A percentile compares a stretch with the other conserved stretches of the same genome.
phyloP scores from a whole-genome alignment of 306 rosid species.

The Sesbania bispinosa region DNA sequence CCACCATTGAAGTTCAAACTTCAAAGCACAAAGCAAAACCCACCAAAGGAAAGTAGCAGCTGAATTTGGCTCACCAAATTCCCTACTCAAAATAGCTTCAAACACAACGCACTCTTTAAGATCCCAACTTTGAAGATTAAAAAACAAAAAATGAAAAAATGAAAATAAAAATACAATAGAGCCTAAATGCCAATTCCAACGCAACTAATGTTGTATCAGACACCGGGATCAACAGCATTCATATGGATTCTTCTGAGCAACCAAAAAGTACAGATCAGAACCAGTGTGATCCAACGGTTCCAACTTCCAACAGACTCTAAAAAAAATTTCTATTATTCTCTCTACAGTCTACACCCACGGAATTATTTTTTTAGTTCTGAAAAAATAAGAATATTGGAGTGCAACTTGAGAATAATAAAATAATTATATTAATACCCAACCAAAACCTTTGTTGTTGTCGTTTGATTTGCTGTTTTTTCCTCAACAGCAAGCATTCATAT shows the following conservation, averaged over 20 bases:
- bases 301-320: constrained; percentile 21
- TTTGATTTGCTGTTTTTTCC: constrained; percentile 53
- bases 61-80: constrained; percentile 36
- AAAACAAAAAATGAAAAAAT: background rate
- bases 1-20: constrained; percentile 32
- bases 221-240: constrained; percentile 62
- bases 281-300: constrained; percentile 44
- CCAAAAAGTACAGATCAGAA: constrained; percentile 47
- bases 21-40: background rate
- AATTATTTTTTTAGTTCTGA: background rate
- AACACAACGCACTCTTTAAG: constrained; percentile 29
- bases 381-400: constrained; percentile 9
- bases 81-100: constrained; percentile 32
- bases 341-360: constrained; percentile 24
- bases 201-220: constrained; percentile 38
- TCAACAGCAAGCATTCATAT: constrained; percentile 45
- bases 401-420: constrained; percentile 22
- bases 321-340: constrained; percentile 31
- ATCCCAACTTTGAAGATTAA: constrained; percentile 37
- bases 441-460: constrained; percentile 4
- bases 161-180: constrained; percentile 8
- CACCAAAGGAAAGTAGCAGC: constrained; percentile 12
- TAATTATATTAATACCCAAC: constrained; percentile 3
- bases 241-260: constrained; percentile 29
- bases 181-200: constrained; percentile 31